phyloP scores from a whole-genome alignment of 106 monocot species.

The Xerophyta viscosa region DNA sequence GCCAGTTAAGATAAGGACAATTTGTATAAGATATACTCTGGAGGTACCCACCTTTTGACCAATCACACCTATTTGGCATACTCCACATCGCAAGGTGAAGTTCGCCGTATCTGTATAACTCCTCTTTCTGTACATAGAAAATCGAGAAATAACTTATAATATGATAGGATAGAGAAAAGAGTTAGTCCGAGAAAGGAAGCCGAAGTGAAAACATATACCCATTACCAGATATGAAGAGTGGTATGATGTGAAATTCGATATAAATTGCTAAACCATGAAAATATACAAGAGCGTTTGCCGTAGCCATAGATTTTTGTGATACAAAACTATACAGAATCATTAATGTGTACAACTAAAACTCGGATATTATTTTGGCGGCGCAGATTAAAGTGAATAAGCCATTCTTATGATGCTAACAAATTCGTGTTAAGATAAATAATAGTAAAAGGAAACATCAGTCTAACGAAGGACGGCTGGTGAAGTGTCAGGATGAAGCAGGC shows the following conservation, averaged over 20 bases:
- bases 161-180: background rate
- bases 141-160: background rate
- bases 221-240: no score
- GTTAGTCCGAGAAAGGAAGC: background rate
- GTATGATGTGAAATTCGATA: background rate
- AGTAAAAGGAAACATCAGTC: no score
- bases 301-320: no score
- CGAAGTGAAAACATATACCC: background rate
- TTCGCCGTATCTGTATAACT: conserved; percentile 82
- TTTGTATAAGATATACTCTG: background rate
- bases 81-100: conserved; percentile 86
- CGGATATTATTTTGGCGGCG: no score
- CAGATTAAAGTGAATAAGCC: no score
- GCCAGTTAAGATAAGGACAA: no score
- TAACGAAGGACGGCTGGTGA: no score
- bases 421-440: no score
- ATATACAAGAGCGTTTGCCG: background rate
- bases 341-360: no score
- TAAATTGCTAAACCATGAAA: background rate
- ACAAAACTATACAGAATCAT: no score
- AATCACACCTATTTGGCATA: conserved; percentile 77
- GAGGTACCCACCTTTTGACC: conserved; percentile 63
- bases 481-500: no score
- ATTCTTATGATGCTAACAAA: no score
- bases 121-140: conserved; percentile 42